Base-by-base conservation (phyloP, 805 yeast genomes). In the Lachancea meyersii region DNA sequence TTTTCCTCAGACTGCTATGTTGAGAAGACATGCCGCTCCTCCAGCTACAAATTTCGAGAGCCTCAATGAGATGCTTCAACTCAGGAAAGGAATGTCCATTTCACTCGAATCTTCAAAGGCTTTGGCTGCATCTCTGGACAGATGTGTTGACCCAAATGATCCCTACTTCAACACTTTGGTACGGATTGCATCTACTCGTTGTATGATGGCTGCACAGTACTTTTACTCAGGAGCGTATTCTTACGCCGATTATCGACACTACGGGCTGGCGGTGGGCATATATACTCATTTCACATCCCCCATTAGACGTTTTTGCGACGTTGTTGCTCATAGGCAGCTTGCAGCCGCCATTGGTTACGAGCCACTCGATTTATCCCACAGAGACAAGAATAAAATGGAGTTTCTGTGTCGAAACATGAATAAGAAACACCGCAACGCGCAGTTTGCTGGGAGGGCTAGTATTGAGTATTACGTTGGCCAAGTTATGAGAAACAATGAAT, bases 141-240 rank as follows among this genome's bases (percentile, higher is more conserved):
- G 86, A 45, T 87, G 96, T 65, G 77, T 69, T 26, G 97, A 91
- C 63, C 76, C 80, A 19, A 58, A 76, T 0, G 97, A 93, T 63
- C 82, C 89, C 5, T 93, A 86, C 59, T 87, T 93, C 75, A 93
- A 93, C 65, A 93, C 97, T 0, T 72, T 93, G 54, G 72, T 91
- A 5, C 80, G 99, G 64, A 93, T 93, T 51, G 83, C 93, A 95
- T 93, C 97, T 6, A 93, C 99, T 0, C 76, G 99, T 56, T 91
- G 97, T 67, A 93, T 93, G 98, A 86, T 88, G 84, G 96, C 98
- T 1, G 99, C 99, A 1, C 97, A 91, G 61, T 93, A 93, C 60
- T 93, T 93, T 68, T 80, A 94, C 9, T 78, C 96, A 0, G 97
- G 99, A 7, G 79, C 84, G 13, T 86, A 73, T 57, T 85, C 95